phyloP scores from a whole-genome alignment of 345 rosid genomes.

The Lenwebbia sp. region DNA sequence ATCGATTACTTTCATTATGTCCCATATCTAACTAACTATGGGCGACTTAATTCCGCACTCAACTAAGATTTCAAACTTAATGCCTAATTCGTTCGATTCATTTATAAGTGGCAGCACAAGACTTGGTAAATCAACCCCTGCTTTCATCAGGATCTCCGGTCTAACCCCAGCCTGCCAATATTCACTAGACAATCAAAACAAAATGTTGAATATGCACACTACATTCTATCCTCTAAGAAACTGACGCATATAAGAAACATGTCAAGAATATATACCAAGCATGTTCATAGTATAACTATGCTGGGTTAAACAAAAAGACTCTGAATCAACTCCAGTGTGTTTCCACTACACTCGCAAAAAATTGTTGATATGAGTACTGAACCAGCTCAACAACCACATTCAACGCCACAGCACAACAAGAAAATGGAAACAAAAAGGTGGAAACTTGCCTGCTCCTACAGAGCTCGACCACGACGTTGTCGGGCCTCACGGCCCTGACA shows the following conservation, averaged over 20 bases:
- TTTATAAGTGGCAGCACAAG: not conserved
- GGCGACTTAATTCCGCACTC: not conserved
- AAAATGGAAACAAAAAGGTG: not conserved
- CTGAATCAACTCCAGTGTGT: not conserved
- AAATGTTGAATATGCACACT: not conserved
- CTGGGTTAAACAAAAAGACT: not conserved
- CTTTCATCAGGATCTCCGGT: not conserved
- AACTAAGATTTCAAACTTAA: not conserved
- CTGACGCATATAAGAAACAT: not conserved
- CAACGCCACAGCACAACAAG: not conserved
- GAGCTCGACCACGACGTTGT: conserved; percentile 86
- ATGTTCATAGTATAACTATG: not conserved
- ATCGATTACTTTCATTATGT: not conserved
- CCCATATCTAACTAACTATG: not conserved
- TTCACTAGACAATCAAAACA: not conserved
- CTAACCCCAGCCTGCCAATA: not conserved
- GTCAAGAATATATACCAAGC: not conserved
- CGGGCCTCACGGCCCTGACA: conserved; percentile 50
- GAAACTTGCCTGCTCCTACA: conserved; percentile 83
- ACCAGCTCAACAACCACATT: not conserved
- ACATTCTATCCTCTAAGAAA: not conserved
- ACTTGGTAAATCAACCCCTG: not conserved
- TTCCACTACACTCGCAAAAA: not conserved
- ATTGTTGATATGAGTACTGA: not conserved
- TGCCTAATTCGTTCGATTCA: not conserved